Conservation (phyloP, 2,329 filamentous ascomycete species). For the Hypoxylon rubiginosum region DNA sequence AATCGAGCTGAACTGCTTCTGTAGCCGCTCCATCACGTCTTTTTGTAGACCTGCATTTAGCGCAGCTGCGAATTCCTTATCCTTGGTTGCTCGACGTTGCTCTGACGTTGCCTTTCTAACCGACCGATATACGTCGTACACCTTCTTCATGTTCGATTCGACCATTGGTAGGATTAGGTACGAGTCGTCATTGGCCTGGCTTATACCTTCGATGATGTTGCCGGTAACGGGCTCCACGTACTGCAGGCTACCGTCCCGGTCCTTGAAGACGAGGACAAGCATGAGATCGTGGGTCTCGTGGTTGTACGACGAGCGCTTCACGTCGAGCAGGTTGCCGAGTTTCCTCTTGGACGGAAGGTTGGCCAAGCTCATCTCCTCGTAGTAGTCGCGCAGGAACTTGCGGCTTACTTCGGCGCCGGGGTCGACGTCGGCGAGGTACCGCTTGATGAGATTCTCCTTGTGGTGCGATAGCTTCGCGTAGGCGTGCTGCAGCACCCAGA, state of each 20-base stretch:
- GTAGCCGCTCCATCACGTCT: constrained; percentile 32
- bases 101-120: constrained; percentile 34
- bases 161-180: constrained; percentile 31
- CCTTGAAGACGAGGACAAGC: constrained; percentile 21
- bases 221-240: constrained; percentile 35
- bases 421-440: constrained; percentile 20
- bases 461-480: constrained; percentile 30
- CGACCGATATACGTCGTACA: constrained; percentile 34
- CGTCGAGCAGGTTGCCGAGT: constrained; percentile 38
- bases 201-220: background rate
- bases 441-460: constrained; percentile 37
- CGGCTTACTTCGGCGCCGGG: constrained; percentile 6
- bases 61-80: constrained; percentile 33
- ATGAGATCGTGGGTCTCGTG: constrained; percentile 28
- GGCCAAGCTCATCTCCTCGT: constrained; percentile 31
- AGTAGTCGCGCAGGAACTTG: constrained; percentile 39
- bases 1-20: constrained; percentile 30
- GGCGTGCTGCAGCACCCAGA: constrained; percentile 41
- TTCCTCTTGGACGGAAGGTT: constrained; percentile 38
- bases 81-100: constrained; percentile 30
- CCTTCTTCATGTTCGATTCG: constrained; percentile 37
- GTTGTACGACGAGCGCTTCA: constrained; percentile 29
- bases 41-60: constrained; percentile 5
- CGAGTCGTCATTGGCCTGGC: background rate
- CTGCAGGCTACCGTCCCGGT: background rate